Conservation (phyloP, 2,329 filamentous ascomycete species). For the Aureobasidium musti region DNA sequence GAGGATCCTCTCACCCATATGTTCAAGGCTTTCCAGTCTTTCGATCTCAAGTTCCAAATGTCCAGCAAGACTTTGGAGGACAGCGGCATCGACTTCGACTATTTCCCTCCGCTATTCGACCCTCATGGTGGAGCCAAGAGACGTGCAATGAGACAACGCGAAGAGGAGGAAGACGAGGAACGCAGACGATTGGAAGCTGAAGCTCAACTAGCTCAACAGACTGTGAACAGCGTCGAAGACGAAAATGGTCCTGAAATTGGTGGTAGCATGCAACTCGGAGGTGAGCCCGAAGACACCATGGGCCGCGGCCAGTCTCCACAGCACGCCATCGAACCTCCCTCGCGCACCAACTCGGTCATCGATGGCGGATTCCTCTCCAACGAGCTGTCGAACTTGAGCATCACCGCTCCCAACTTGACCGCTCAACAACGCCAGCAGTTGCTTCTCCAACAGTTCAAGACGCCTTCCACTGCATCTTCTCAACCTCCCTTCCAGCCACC, state of each 20-base stretch:
- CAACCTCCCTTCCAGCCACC: conserved; percentile 27
- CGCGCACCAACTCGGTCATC: conserved; percentile 53
- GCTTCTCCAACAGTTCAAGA: conserved; percentile 62
- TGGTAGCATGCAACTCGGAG: conserved; percentile 84
- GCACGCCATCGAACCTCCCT: conserved; percentile 71
- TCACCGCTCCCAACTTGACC: conserved; percentile 72
- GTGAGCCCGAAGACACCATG: conserved; percentile 79
- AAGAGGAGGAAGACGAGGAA: conserved; percentile 60
- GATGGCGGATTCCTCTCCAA: conserved; percentile 42
- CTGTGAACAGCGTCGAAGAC: conserved; percentile 46
- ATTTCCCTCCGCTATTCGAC: conserved; percentile 79
- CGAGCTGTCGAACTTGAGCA: conserved; percentile 44
- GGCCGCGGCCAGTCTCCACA: conserved; percentile 62
- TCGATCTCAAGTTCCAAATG: conserved; percentile 58
- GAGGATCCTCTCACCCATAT: conserved; percentile 40
- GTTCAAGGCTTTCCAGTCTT: conserved; percentile 45
- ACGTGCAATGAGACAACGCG: conserved; percentile 68
- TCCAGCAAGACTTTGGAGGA: conserved; percentile 49
- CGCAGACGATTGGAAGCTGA: conserved; percentile 57
- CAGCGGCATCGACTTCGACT: conserved; percentile 55
- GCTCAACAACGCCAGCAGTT: conserved; percentile 75
- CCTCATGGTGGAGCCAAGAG: conserved; percentile 78
- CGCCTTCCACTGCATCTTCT: conserved; percentile 47
- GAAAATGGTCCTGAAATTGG: conserved; percentile 76
- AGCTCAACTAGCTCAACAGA: conserved; percentile 54